Evolutionary conservation across 257 asterid genomes (phyloP), one percentile per base, ranked within the genome.

Genomic region (Nicotiana benthamiana): DNA sequence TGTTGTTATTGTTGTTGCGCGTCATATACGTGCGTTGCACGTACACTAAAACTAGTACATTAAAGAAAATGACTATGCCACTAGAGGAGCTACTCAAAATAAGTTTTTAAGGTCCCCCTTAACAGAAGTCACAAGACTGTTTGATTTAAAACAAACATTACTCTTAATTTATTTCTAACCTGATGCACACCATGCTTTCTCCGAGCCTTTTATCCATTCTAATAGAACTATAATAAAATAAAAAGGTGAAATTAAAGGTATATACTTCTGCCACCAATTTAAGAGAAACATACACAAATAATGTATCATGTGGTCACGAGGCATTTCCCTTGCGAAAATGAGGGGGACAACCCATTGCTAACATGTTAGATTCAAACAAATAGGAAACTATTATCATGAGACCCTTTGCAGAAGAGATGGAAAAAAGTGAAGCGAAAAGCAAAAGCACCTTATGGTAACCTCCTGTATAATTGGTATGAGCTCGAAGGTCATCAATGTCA

Each of bases 401-500:
- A 48, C 34, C 22, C 20, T 46, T 46, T n/a, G 12, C 30, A 70
- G 77, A 43, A 70, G 59, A 70, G 8, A 22, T 32, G 17, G 66
- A 61, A 24, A 34, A 61, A 24, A 32, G 52, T 7, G 30, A 30
- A 60, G 77, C 30, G 13, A 57, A 60, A 20, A 28, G 80, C 56
- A 53, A 62, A 78, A 20, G n/a, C 62, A 93, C 99, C 90, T 86
- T 82, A 54, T 92, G 97, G 87, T 96, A 96, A 83, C 99, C 99
- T 51, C 99, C 99, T 20, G 97, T 79, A 83, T 96, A 96, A 79
- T 88, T 90, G 75, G 97, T 87, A 87, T 94, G 87, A 75, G 88
- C 90, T 88, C 88, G 94, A 85, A 96, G 97, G 86, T 96, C 97
- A 81, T 90, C 93, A 68, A 96, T 72, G 86, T 94, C 94, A 86